Percentiles rank a stretch among this genome's conserved stretches.
Conservation (phyloP, 2,329 filamentous ascomycete species). For the Akanthomyces lecanii region DNA sequence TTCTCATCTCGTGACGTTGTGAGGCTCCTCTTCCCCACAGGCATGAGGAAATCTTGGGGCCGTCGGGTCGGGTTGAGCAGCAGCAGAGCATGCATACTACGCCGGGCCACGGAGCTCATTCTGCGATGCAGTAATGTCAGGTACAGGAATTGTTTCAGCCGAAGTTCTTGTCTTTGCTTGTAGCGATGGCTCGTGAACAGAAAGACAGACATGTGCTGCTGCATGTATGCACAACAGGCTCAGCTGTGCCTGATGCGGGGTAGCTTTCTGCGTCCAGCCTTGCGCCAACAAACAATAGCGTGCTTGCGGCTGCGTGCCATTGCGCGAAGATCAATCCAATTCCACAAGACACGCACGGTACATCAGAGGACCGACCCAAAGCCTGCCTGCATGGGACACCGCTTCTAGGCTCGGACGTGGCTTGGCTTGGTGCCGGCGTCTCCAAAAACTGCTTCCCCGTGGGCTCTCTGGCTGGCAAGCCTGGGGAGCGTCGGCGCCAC, state of each 20-base stretch:
- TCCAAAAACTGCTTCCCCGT: conserved; percentile 9
- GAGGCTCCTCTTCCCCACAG: conserved; percentile 10
- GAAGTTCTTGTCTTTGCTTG: too few relatives aligned
- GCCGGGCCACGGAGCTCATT: background rate
- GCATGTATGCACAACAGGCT: conserved; percentile 7
- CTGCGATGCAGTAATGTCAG: background rate
- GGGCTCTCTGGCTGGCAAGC: background rate
- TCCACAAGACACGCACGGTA: too few relatives aligned
- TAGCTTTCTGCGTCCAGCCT: conserved; percentile 3
- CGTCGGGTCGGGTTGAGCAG: background rate
- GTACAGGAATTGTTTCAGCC: background rate
- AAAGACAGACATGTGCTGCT: background rate
- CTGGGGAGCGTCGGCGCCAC: conserved; percentile 12
- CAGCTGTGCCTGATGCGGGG: conserved; percentile 1
- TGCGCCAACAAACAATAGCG: conserved; percentile 9
- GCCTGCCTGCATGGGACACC: background rate
- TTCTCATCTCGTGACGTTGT: conserved; percentile 9
- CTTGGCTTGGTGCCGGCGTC: background rate
- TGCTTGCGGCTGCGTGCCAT: background rate
- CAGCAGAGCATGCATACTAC: background rate
- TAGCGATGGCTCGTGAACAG: background rate
- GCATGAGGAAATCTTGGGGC: background rate
- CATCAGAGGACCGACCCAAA: background rate
- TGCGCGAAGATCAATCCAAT: background rate
- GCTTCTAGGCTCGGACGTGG: conserved; percentile 12